Conservation (phyloP, 2,329 filamentous ascomycete species). For the Ophiosphaerella narmari region DNA sequence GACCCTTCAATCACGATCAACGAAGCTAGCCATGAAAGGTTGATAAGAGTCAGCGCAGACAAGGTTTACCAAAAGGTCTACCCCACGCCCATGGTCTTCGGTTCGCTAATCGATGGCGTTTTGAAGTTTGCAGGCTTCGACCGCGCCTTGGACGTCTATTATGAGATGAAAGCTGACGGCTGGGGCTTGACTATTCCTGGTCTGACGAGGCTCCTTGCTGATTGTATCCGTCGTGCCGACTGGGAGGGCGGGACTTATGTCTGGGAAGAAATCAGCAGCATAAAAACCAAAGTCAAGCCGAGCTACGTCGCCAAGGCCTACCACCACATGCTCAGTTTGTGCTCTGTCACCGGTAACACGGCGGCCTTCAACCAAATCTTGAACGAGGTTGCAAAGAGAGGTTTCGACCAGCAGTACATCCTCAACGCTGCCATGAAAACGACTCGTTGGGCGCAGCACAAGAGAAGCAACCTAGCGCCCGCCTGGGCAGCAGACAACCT, state of each 20-base stretch:
- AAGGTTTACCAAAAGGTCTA: slow-evolving; percentile 51
- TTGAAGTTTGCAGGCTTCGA: slow-evolving; percentile 53
- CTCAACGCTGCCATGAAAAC: slow-evolving; percentile 22
- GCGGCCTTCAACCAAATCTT: slow-evolving; percentile 39
- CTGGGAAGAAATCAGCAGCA: slow-evolving; percentile 50
- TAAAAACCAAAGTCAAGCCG: slow-evolving; percentile 26
- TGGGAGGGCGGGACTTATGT: slow-evolving; percentile 42
- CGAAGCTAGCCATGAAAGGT: slow-evolving; percentile 29
- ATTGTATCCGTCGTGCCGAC: slow-evolving; percentile 48
- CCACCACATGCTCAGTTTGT: slow-evolving; percentile 38
- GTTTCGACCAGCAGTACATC: slow-evolving; percentile 32
- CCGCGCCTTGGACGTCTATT: slow-evolving; percentile 48
- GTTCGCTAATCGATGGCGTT: slow-evolving; percentile 48
- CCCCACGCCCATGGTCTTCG: slow-evolving; percentile 52
- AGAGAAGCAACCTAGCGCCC: slow-evolving; percentile 22
- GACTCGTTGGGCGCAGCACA: slow-evolving; percentile 17
- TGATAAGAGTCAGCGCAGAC: slow-evolving; percentile 24
- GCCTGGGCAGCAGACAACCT: slow-evolving; percentile 41
- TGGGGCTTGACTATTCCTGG: slow-evolving; percentile 52
- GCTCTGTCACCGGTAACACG: slow-evolving; percentile 37
- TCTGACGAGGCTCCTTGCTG: slow-evolving; percentile 46
- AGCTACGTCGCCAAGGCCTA: slow-evolving; percentile 36
- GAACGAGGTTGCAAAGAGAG: slow-evolving; percentile 27
- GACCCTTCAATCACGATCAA: slow-evolving; percentile 45
- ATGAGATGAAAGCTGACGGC: slow-evolving; percentile 50